phyloP scores from a whole-genome alignment of 371 early-diverging fungal species.

The Mucor racemosus region DNA sequence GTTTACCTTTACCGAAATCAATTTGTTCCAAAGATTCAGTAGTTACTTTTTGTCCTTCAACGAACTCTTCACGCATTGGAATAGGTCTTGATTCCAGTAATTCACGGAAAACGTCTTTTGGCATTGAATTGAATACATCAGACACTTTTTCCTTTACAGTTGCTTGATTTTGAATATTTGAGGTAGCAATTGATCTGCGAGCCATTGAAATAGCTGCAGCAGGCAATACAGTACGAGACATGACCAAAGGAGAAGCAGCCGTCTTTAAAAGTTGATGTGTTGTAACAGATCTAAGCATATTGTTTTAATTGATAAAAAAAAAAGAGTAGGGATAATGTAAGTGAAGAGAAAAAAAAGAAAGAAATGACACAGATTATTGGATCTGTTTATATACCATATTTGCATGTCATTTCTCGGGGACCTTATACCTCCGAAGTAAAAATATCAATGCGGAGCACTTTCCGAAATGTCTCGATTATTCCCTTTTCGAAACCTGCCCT shows the following conservation, averaged over 20 bases:
- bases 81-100: conserved; percentile 54
- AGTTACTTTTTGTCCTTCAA: conserved; percentile 51
- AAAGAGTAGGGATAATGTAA: conserved; percentile 1
- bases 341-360: background rate
- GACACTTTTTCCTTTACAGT: background rate
- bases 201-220: background rate
- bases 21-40: conserved; percentile 66
- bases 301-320: background rate
- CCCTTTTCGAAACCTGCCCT: background rate
- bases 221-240: conserved; percentile 11
- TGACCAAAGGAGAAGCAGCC: background rate
- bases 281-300: conserved; percentile 3
- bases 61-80: conserved; percentile 77
- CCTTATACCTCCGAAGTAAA: background rate
- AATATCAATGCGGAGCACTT: background rate
- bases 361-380: background rate
- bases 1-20: conserved; percentile 66
- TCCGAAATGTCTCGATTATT: background rate
- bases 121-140: conserved; percentile 8
- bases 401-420: background rate
- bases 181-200: background rate
- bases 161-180: background rate
- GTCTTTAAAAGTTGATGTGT: conserved; percentile 12
- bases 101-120: conserved; percentile 29
- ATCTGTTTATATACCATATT: background rate